Evolutionary conservation across 768 basidiomycete species (phyloP), one percentile per base, ranked within the genome.

Genomic region (Fomitopsis serialis): DNA sequence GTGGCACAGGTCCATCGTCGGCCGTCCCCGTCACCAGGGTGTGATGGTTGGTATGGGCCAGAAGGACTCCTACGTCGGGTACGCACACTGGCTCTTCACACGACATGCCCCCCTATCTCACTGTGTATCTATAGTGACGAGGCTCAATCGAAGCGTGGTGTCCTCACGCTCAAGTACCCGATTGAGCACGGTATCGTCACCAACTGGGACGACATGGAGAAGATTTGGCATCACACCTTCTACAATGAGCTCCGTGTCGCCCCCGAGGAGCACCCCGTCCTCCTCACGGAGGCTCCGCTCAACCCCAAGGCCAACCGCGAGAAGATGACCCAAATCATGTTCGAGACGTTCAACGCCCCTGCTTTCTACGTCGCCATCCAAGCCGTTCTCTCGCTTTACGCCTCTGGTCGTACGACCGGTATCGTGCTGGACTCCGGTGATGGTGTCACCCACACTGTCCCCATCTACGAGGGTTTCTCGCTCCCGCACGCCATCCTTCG

Each of bases 311-410:
- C 87, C 53, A 93, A 93, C 76, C 76, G 91, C 64, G 91, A 92
- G 77, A 91, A 92, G 80, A 92, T 89, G 87, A 92, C 90, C 58
- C 90, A 94, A 71, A 92, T 92, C 82, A 92, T 93, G 90, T 94
- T 94, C 72, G 91, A 94, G 76, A 94, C 91, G 12, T 93, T 93
- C 81, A 93, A 92, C 70, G 86, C 84, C 13, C 92, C 91, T 54
- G 91, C 92, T 11, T 91, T 93, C 80, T 92, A 92, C 78, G 89
- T 92, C 61, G 79, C 87, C 50, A 92, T 93, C 72, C 92, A 95
- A 75, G 91, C 90, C 68, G 90, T 93, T 51, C 79, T 95, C 36
- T 92, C 89, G 45, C 77, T 84, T 35, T 85, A 85, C 70, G 83
- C 83, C 32, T 84, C 81, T 45, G 83, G 83, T 66, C 78, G 83